phyloP scores from a whole-genome alignment of 148 eudicot genomes.

The Rhododendron vialii region DNA sequence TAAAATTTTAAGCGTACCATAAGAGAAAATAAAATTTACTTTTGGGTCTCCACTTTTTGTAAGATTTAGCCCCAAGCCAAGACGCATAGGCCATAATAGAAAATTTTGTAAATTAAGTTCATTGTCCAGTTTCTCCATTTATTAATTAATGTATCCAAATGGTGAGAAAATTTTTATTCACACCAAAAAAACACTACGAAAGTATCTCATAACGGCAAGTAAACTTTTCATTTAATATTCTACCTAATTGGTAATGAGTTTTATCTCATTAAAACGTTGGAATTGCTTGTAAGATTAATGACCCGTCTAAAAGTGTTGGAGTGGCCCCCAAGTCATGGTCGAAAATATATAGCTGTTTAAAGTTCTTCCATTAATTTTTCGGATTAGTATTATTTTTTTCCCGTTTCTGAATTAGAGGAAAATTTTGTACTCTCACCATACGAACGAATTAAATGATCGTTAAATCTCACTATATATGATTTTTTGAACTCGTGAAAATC shows the following conservation, averaged over 20 bases:
- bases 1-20: no score
- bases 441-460: neutral
- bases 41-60: neutral
- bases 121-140: neutral
- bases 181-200: neutral
- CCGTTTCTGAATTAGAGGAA: neutral
- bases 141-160: neutral
- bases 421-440: neutral
- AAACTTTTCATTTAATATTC: no score
- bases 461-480: neutral
- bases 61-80: neutral
- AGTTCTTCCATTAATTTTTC: neutral
- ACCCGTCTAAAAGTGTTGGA: neutral
- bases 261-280: no score
- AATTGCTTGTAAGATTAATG: no score
- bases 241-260: no score
- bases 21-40: no score
- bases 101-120: neutral
- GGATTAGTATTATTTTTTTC: no score
- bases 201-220: no score
- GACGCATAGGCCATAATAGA: neutral
- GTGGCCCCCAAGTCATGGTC: neutral
- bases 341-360: neutral
- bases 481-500: neutral
- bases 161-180: neutral